Evolutionary conservation across 164 flowering plant species (phyloP), one percentile per base, ranked within the genome.

Genomic region (Santalum album): DNA sequence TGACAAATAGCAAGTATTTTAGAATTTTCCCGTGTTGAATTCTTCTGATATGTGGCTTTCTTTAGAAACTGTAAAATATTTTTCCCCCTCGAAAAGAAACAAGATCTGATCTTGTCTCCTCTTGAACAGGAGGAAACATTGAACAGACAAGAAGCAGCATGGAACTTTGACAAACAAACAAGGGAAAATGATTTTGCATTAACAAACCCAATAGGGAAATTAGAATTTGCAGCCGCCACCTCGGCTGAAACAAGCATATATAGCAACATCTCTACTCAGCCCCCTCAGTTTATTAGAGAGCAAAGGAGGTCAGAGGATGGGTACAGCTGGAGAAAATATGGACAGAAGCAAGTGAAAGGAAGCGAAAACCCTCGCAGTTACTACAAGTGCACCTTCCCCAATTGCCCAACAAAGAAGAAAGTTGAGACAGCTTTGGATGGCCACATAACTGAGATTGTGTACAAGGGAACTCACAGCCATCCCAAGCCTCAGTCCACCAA

Each of bases 321-420:
- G 1, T 87, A 83, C 66, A 83, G 80, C 19, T 87, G 96, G 96
- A 78, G 92, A 51, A 87, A 87, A 57, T 87, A 87, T 51, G 96
- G 96, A 0, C 96, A 87, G 53, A 87, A 87, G 58, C 88, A 83
- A 59, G 84, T 85, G 36, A 87, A 87, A 64, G 92, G 92, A 38
- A 83, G 88, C 10, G 90, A 87, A 54, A 79, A 85, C 39, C 92
- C 92, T 0, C 70, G 92, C 0, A 83, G 92, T 53, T 87, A 87
- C 64, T 87, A 81, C 80, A 87, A 85, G 70, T 90, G 97, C 62
- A 80, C 94, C 1, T 75, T 14, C 52, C 83, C 79, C 1, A 77
- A 64, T 63, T 90, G 97, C 63, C 86, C 86, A 1, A 80, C 80
- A 6, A 90, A 81, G 85, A 89, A 89, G 59, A 90, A 81, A 35